Evolutionary conservation across 768 basidiomycete genomes (phyloP), one percentile per base, ranked within the genome.

Genomic region (Leccinum barrowsii): DNA sequence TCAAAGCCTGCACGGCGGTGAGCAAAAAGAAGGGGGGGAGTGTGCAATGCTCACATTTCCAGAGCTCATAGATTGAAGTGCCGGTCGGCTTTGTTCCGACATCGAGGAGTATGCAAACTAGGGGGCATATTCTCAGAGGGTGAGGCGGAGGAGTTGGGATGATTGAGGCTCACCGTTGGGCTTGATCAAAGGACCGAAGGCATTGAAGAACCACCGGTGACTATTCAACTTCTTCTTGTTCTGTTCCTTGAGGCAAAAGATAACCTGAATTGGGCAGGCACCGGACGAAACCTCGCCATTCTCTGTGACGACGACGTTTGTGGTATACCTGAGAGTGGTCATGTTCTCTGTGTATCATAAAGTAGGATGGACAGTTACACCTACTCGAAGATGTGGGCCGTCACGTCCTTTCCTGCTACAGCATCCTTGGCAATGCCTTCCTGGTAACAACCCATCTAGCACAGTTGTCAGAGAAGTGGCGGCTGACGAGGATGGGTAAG

Each of bases 141-240:
- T 50, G 34, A 47, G 15, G 21, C 4, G 7, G 19, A 1, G 11
- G 10, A 42, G 35, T 3, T 3, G 5, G 26, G 15, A 17, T 7
- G 12, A 30, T 52, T 51, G n/a, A 24, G 7, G 44, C 76, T 34
- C 52, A 87, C 89, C 89, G 66, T 94, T 92, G 40, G 94, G 89
- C 61, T 86, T 84, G 65, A 96, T 82, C 57, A 95, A 78, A 24
- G 94, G 92, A 21, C 91, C 90, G 63, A 96, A 91, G 0, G 92
- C 94, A 67, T 97, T 97, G 82, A 97, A 96, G 80, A 96, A 96
- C 94, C 94, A 97, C 19, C 94, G 83, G 68, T 97, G 94, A 65
- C 89, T 90, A 77, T 96, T 96, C 65, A 96, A 80, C 73, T 97
- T 96, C 81, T 96, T 95, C 80, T 94, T 94, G 81, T 95, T 97